Evolutionary conservation across 768 basidiomycete species (phyloP).

Genomic region (Kondoa subrosea): DNA sequence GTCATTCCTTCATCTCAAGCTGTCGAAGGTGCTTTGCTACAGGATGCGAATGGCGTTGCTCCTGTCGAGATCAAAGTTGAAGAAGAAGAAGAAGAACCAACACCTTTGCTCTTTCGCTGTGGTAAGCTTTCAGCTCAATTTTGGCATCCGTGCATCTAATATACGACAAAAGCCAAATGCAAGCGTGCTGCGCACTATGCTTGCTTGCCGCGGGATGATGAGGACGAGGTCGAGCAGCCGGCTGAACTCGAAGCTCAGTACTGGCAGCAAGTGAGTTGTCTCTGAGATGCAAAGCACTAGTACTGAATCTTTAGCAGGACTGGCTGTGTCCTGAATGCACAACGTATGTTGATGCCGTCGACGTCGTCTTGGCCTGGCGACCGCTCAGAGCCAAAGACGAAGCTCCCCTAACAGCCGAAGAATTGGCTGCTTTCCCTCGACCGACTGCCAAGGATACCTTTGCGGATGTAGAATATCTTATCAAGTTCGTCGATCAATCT

Average conservation of each 20-base stretch:
- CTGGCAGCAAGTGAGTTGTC: background rate
- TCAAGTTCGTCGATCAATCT: slow-evolving; percentile 25
- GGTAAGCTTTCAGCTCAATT: slow-evolving; percentile 6
- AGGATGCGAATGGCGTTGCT: too few species aligned
- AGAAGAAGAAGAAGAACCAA: background rate
- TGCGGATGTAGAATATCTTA: slow-evolving; percentile 24
- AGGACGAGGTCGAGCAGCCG: slow-evolving; percentile 9
- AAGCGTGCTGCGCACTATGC: slow-evolving; percentile 23
- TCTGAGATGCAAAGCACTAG: slow-evolving; percentile 6
- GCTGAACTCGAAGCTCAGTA: background rate
- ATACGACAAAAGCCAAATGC: slow-evolving; percentile 16
- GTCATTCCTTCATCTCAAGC: slow-evolving; percentile 7
- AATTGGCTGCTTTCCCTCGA: slow-evolving; percentile 7
- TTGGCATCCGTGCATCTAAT: slow-evolving; percentile 2
- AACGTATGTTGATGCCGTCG: slow-evolving; percentile 12
- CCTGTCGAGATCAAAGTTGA: background rate
- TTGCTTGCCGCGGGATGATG: slow-evolving; percentile 19
- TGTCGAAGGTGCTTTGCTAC: background rate
- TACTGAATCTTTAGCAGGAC: slow-evolving; percentile 15
- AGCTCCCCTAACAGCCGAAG: background rate
- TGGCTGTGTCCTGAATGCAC: slow-evolving; percentile 20
- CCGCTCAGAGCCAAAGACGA: slow-evolving; percentile 7
- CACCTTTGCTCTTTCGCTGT: slow-evolving; percentile 25
- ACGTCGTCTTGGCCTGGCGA: slow-evolving; percentile 26
- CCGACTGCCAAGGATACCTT: slow-evolving; percentile 21